phyloP scores from a whole-genome alignment of 129 eudicot species.

The Flaveria brownii region DNA sequence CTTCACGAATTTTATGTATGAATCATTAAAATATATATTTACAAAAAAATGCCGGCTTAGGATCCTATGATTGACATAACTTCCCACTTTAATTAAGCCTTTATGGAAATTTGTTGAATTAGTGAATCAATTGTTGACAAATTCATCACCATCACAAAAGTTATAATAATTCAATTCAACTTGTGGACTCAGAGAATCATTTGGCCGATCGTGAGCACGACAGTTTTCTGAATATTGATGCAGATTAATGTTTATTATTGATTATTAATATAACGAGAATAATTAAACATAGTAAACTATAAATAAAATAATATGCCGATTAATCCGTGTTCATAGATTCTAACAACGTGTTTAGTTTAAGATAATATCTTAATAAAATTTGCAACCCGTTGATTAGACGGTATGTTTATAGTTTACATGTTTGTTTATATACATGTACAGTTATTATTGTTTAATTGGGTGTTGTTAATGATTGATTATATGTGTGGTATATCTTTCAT shows the following conservation, averaged over 20 bases:
- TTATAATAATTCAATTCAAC: neutral
- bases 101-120: neutral
- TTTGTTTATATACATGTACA: no score
- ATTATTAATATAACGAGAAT: neutral
- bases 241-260: neutral
- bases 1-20: neutral
- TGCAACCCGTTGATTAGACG: neutral
- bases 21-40: neutral
- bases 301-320: neutral
- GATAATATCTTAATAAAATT: neutral
- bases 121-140: conserved; percentile 6
- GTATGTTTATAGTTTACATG: no score
- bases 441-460: no score
- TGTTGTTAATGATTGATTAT: no score
- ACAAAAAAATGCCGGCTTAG: neutral
- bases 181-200: neutral
- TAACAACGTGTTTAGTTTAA: neutral
- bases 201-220: conserved; percentile 5
- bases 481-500: no score
- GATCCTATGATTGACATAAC: conserved; percentile 1
- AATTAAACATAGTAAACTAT: neutral
- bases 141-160: neutral
- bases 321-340: neutral
- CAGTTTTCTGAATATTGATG: conserved; percentile 4
- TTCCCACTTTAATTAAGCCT: conserved; percentile 1